These are phyloP conservation scores for Euphorbia tirucalli DNA, from an alignment of 345 rosid genomes.

Conservation along the genomic window DNA sequence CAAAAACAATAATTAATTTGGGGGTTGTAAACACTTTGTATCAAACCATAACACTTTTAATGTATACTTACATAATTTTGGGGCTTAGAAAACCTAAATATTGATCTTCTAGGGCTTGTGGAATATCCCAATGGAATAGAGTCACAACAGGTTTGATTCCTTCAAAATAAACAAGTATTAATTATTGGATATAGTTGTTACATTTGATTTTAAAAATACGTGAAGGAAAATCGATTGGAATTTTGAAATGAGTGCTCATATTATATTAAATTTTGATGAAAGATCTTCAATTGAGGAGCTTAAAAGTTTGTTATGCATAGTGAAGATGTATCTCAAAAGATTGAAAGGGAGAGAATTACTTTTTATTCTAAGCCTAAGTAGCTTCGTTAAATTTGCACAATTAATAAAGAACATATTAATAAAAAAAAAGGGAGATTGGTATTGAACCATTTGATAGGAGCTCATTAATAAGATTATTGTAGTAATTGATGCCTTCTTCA, in stretches of 20 bases:
- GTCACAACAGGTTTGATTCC: conserved; percentile 8
- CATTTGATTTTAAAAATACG: not conserved
- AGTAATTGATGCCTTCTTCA: conserved; percentile 15
- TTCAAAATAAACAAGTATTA: not conserved
- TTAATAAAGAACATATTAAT: too few species aligned
- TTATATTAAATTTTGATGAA: too few species aligned
- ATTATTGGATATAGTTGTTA: not conserved
- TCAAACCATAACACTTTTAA: not conserved
- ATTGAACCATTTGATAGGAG: conserved; percentile 12
- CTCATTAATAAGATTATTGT: conserved; percentile 15
- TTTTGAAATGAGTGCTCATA: too few species aligned
- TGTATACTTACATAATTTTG: not conserved
- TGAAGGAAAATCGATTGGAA: too few species aligned
- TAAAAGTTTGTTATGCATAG: too few species aligned
- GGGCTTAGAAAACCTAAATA: not conserved
- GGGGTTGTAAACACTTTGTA: not conserved
- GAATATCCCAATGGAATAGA: conserved; percentile 6
- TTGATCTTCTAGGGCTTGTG: conserved; percentile 2
- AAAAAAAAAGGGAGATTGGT: not conserved
- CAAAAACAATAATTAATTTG: not conserved
- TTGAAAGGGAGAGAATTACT: too few species aligned
- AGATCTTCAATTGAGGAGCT: too few species aligned
- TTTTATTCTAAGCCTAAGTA: too few species aligned
- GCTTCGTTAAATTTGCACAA: too few species aligned
- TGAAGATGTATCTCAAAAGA: too few species aligned